phyloP scores from a whole-genome alignment of 2,329 filamentous ascomycete species.

The Hymenoscyphus salicellus region DNA sequence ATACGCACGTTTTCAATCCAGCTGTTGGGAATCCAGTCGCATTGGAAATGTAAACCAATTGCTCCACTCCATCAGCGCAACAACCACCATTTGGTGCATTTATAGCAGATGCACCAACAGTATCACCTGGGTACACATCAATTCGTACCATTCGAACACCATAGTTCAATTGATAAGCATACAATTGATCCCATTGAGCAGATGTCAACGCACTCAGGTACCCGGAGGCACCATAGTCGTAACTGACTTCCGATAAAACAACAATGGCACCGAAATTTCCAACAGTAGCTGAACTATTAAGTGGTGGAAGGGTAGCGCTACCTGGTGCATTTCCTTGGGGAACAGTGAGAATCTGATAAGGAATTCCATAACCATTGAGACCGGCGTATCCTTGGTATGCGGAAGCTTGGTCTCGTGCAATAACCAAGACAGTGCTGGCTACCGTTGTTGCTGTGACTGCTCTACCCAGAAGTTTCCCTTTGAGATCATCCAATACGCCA shows the following conservation, averaged over 20 bases:
- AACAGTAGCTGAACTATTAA: neutral
- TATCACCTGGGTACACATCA: conserved; percentile 54
- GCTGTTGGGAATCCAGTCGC: conserved; percentile 52
- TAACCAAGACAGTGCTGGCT: conserved; percentile 49
- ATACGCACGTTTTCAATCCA: conserved; percentile 41
- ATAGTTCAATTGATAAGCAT: conserved; percentile 56
- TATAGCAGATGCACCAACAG: conserved; percentile 41
- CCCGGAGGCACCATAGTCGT: conserved; percentile 43
- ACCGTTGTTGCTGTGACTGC: conserved; percentile 6
- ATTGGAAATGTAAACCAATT: conserved; percentile 52
- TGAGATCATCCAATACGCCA: neutral
- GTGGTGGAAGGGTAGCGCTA: conserved; percentile 43
- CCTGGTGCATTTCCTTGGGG: conserved; percentile 38
- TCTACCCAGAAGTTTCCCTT: neutral
- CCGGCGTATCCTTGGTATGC: conserved; percentile 50
- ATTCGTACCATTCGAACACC: conserved; percentile 58
- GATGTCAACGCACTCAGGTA: conserved; percentile 42
- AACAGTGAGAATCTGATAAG: conserved; percentile 52
- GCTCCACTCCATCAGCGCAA: conserved; percentile 47
- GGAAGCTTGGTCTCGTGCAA: conserved; percentile 49
- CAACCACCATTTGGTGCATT: conserved; percentile 39
- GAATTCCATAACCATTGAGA: conserved; percentile 59
- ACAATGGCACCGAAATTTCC: conserved; percentile 42
- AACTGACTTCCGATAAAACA: conserved; percentile 29
- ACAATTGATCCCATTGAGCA: conserved; percentile 55